phyloP scores from a whole-genome alignment of 148 eudicot genomes.

The Nepenthes mirabilis region DNA sequence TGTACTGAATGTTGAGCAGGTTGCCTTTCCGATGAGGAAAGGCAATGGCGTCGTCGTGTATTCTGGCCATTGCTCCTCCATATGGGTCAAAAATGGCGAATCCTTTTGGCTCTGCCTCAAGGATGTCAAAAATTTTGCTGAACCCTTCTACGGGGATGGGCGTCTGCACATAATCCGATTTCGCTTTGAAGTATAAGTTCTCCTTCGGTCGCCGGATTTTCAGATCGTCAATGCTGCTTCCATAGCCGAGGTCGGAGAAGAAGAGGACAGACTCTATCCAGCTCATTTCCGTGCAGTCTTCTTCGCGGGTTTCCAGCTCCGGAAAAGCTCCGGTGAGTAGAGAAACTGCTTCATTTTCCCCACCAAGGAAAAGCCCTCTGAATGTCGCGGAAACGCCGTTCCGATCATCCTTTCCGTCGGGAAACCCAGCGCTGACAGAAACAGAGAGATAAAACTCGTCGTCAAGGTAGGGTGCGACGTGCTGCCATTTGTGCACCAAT shows the following conservation, averaged over 20 bases:
- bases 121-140: slow-evolving; percentile 16
- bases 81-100: slow-evolving; percentile 39
- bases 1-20: slow-evolving; percentile 30
- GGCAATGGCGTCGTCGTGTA: slow-evolving; percentile 27
- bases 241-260: slow-evolving; percentile 26
- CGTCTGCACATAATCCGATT: slow-evolving; percentile 38
- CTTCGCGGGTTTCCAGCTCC: slow-evolving; percentile 16
- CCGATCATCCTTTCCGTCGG: slow-evolving; percentile 6
- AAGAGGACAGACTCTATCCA: slow-evolving; percentile 50
- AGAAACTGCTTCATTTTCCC: slow-evolving; percentile 19
- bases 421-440: slow-evolving; percentile 28
- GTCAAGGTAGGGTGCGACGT: slow-evolving; percentile 25
- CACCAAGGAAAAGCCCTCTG: slow-evolving; percentile 37
- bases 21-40: slow-evolving; percentile 48
- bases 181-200: slow-evolving; percentile 39
- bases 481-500: slow-evolving; percentile 46
- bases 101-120: slow-evolving; percentile 44
- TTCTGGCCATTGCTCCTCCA: slow-evolving; percentile 38
- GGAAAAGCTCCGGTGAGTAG: slow-evolving; percentile 20
- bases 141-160: slow-evolving; percentile 17
- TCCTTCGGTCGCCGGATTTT: slow-evolving; percentile 13
- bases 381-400: slow-evolving; percentile 25
- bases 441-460: slow-evolving; percentile 25
- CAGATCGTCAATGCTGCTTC: slow-evolving; percentile 12
- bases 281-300: slow-evolving; percentile 27